These are phyloP conservation scores for Kazachstania bromeliacearum DNA, from an alignment of 805 yeast genomes.

Conservation along the genomic window DNA sequence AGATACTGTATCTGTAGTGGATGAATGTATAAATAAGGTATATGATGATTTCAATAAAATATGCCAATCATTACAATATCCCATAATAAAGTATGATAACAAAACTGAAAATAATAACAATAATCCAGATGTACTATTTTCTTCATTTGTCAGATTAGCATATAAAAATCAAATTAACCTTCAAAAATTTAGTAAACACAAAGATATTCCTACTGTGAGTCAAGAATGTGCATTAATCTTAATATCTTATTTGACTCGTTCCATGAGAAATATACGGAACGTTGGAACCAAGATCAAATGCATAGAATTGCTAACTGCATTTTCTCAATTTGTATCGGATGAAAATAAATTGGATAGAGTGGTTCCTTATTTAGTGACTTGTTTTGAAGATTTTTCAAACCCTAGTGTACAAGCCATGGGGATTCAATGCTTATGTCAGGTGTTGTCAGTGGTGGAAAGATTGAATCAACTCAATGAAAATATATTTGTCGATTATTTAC, in stretches of 20 bases:
- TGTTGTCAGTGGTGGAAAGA: conserved; percentile 51
- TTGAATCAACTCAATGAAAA: conserved; percentile 68
- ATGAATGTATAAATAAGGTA: conserved; percentile 40
- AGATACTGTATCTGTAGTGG: conserved; percentile 12
- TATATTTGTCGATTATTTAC: conserved; percentile 70
- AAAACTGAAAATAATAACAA: background rate
- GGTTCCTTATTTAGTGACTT: conserved; percentile 66
- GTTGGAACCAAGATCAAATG: conserved; percentile 36
- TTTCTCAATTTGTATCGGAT: conserved; percentile 70
- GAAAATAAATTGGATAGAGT: conserved; percentile 80
- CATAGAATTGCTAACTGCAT: conserved; percentile 63
- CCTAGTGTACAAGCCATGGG: conserved; percentile 61
- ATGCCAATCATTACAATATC: conserved; percentile 17
- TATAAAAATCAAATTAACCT: background rate
- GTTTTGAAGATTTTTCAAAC: conserved; percentile 55
- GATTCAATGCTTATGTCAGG: conserved; percentile 53
- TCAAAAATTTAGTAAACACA: background rate
- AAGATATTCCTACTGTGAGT: conserved; percentile 6
- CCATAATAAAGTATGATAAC: conserved; percentile 2
- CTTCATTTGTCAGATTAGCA: background rate
- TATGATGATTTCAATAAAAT: conserved; percentile 47
- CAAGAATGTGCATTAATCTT: conserved; percentile 24
- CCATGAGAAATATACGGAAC: conserved; percentile 17
- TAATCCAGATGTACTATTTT: background rate
- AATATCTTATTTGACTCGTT: conserved; percentile 20